Base-by-base conservation (phyloP, 805 yeast genomes). In the Saccharomycopsis sp. region DNA sequence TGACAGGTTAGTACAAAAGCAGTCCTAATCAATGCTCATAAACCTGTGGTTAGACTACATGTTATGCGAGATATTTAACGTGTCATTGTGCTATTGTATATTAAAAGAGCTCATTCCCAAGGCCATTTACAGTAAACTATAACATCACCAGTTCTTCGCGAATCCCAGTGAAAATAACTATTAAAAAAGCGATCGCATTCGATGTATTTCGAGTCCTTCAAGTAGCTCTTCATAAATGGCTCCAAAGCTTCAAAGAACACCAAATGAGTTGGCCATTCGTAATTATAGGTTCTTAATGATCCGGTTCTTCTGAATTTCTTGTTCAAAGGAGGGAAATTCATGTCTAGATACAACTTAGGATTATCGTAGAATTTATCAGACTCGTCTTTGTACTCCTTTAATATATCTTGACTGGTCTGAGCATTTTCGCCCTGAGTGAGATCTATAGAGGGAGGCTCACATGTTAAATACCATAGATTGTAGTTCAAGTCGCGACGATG, bases 121-220 rank as follows among this genome's bases (percentile, higher is more conserved):
- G 72, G 72, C 72, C 72, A 69, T 56, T 69, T 69, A 57, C 74
- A 70, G 64, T 84, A 87, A 1, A 92, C 83, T 2, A 91, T 74
- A 0, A 92, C 77, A 68, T 89, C 93, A 0, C 98, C 98, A 1
- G 69, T 65, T 57, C 97, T 76, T 63, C 97, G 77, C 52, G 73
- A 65, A 68, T 93, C 98, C 88, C 97, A 96, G 70, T 92, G 97
- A 68, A 83, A 81, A 55, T 82, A 79, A 49, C 89, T 80, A 64
- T 93, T 93, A 76, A 89, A 93, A 62, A 88, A 78, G 41, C 92
- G 73, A 2, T 70, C 66, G 41, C 83, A 71, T 58, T 75, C 79
- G 9, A 61, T 54, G 64, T 86, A 87, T 0, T 72, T 68, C 0
- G 78, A 69, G 2, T 70, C 73, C 14, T 66, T 59, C 57, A 86